phyloP scores from a whole-genome alignment of 2,329 filamentous ascomycete genomes.

The Pestalotiopsis sp. region DNA sequence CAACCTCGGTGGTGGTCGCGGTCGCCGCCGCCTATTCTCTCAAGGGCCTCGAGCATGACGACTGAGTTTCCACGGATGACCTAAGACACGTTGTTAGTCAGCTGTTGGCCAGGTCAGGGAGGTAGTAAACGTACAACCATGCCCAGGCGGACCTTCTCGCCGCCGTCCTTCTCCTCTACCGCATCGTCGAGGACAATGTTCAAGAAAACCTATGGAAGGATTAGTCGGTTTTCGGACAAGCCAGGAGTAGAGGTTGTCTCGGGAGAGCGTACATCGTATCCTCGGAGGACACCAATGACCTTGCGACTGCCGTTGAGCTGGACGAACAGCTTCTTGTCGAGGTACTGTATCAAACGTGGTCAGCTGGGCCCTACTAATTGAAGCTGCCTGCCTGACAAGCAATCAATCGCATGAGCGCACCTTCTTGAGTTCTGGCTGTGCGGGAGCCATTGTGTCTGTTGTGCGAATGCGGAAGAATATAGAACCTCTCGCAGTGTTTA shows the following conservation, averaged over 20 bases:
- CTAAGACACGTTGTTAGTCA: constrained; percentile 41
- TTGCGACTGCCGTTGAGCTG: constrained; percentile 98
- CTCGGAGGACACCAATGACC: constrained; percentile 90
- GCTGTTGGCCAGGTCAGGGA: not conserved
- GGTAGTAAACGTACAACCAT: constrained; percentile 75
- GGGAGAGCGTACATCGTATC: constrained; percentile 78
- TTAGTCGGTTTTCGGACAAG: not conserved
- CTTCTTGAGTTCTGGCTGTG: constrained; percentile 98
- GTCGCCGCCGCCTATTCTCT: constrained; percentile 68
- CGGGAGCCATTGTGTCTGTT: constrained; percentile 82
- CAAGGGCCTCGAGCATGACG: constrained; percentile 90
- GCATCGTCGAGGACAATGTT: constrained; percentile 98
- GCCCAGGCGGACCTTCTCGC: constrained; percentile 86
- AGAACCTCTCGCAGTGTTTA: not conserved
- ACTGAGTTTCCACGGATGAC: constrained; percentile 98
- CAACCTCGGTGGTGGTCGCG: constrained; percentile 28
- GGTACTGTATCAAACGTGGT: constrained; percentile 66
- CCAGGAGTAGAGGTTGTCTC: not conserved
- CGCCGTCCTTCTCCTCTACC: constrained; percentile 89
- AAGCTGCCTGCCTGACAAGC: not conserved
- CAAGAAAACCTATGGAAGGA: constrained; percentile 77
- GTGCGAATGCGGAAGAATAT: not conserved
- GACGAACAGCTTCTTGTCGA: constrained; percentile 98
- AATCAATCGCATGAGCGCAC: constrained; percentile 48
- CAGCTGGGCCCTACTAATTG: constrained; percentile 6